Base-by-base conservation (phyloP, 2,329 filamentous ascomycete genomes). In the Nemania diffusa region DNA sequence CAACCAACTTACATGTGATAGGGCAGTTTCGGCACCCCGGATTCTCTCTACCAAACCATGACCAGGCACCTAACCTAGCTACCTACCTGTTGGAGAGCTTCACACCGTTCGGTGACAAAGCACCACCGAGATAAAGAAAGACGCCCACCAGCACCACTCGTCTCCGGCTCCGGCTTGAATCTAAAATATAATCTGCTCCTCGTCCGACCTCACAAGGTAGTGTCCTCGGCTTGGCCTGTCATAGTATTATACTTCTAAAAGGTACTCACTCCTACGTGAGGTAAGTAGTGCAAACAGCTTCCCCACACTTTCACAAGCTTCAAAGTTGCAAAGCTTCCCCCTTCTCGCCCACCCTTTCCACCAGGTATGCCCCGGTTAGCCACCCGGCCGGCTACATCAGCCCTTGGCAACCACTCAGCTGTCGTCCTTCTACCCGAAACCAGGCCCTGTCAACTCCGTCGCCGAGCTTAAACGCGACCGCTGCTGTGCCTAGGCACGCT, bases 231-330 rank as follows among this genome's bases (percentile, higher is more conserved):
- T 26, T 26, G 7, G 15, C 15, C 40, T 44, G 40, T 44, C 40
- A 44, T 44, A n/a, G 13, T n/a, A 20, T 44, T 44, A n/a, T 48
- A 24, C 6, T 26, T 26, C 8, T 11, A 48, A n/a, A n/a, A n/a
- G 44, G 20, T 48, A 48, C 13, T 26, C 8, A 32, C 29, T 32
- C 9, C 9, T 5, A 32, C 29, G 5, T 32, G 29, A 32, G 29
- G 29, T 32, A 46, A 24, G 42, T 46, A 46, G 44, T 48, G n/a
- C 3, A 46, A 29, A 29, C 13, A 32, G 40, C 52, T 77, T 70
- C 76, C 73, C 75, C 76, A 76, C 75, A 76, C 72, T 75, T 76
- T 77, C 72, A 76, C 75, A 77, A 76, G 74, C 73, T 75, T 72
- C 58, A 26, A 24, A 37, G 46, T 17, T 26, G 22, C 13, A 22